phyloP scores from a whole-genome alignment of 2,329 filamentous ascomycete genomes.

The Colletotrichum melonis region DNA sequence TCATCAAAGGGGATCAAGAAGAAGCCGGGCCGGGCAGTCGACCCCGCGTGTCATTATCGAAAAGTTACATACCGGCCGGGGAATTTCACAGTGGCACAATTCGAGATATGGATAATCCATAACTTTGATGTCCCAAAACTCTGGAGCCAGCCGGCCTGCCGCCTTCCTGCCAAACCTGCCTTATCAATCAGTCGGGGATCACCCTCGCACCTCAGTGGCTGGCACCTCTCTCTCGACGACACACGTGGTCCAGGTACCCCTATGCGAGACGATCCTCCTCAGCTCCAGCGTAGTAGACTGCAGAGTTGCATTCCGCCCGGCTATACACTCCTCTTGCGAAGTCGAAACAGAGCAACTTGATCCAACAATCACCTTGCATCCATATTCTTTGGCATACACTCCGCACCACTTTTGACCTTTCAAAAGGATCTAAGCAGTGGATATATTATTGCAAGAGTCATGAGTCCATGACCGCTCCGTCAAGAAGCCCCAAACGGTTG shows the following conservation, averaged over 20 bases:
- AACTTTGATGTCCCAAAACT: background rate
- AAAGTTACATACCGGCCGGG: background rate
- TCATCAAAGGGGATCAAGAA: background rate
- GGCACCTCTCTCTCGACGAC: background rate
- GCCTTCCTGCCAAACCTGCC: background rate
- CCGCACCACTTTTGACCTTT: background rate
- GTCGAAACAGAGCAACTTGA: background rate
- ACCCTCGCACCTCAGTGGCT: background rate
- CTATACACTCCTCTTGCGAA: background rate
- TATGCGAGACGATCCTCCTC: background rate
- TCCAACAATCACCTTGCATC: too few species aligned
- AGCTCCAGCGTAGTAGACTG: background rate
- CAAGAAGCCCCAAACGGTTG: background rate
- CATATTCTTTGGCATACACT: background rate
- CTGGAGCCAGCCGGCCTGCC: background rate
- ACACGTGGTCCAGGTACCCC: background rate
- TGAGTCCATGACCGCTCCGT: background rate
- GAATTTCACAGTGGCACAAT: background rate
- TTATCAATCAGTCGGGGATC: background rate
- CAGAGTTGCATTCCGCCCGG: conserved; percentile 6
- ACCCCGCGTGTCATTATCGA: background rate
- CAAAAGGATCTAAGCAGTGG: background rate
- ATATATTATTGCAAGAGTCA: background rate
- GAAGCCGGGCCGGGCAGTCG: background rate
- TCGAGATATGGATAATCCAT: background rate